Conservation (phyloP, 2,329 filamentous ascomycete genomes). For the Fusarium kyushuense region DNA sequence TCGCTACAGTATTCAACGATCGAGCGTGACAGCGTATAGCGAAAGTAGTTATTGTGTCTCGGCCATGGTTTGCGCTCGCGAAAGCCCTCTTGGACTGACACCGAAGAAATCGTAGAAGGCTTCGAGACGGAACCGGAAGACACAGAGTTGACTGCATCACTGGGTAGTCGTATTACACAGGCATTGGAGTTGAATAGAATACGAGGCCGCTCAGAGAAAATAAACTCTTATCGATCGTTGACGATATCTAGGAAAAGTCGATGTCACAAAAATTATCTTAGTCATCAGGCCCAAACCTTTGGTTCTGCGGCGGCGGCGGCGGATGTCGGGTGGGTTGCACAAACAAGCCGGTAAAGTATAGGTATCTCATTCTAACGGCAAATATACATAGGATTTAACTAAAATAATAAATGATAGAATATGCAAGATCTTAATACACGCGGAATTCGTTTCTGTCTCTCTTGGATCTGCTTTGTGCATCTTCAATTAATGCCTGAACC, state of each 20-base stretch:
- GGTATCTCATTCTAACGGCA: background rate
- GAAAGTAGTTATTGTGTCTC: conserved; percentile 19
- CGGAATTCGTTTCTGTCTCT: background rate
- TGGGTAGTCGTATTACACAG: conserved; percentile 29
- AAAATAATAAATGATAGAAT: background rate
- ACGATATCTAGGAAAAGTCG: conserved; percentile 35
- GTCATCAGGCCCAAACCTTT: conserved; percentile 28
- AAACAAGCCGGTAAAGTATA: conserved; percentile 5
- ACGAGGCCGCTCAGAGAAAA: conserved; percentile 7
- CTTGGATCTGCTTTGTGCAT: background rate
- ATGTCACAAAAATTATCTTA: conserved; percentile 34
- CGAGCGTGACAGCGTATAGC: conserved; percentile 40
- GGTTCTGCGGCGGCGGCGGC: conserved; percentile 30
- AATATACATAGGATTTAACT: background rate
- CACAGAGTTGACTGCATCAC: conserved; percentile 61
- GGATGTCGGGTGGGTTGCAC: conserved; percentile 21
- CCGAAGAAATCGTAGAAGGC: conserved; percentile 78
- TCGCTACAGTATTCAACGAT: conserved; percentile 12
- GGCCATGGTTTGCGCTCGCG: conserved; percentile 60
- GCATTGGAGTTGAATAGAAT: conserved; percentile 32
- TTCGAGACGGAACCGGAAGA: conserved; percentile 63
- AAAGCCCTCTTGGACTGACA: conserved; percentile 74
- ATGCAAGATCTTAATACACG: no score
- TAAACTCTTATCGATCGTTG: conserved; percentile 34
- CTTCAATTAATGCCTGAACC: background rate